Base-by-base conservation (phyloP, 2,329 filamentous ascomycete genomes). In the Pseudopithomyces maydicus region DNA sequence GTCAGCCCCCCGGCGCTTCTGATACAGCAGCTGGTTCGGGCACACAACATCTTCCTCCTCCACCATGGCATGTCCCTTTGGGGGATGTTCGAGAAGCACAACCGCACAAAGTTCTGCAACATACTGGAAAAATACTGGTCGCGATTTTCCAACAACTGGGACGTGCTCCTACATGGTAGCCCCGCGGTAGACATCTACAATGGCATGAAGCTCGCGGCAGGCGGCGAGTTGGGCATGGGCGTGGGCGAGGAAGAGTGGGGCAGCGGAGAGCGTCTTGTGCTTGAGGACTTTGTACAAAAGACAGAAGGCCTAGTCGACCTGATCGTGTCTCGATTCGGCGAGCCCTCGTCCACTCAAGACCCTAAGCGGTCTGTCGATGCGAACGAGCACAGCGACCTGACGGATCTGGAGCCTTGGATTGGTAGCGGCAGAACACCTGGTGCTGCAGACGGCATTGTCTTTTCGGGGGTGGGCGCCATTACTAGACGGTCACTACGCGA, bases 241-340 rank as follows among this genome's bases (percentile, higher is more conserved):
- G 95, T 98, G 1, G 95, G 95, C 17, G 95, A 98, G 74, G 95
- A 98, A 78, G 91, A 97, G 54, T 89, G 92, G 74, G 94, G 94
- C 4, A 97, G 94, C 72, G 92, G 92, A 32, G 94, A 98, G 78
- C 84, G 94, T 67, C 94, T 96, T 67, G 94, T 98, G 0, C 80
- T 99, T 1, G 94, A 98, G 74, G 92, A 92, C n/a, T 86, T 97
- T 59, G 87, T 92, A 1, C 84, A 83, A 10, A 83, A 90, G 54
- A 90, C 91, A 22, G 89, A 95, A 50, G 95, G 95, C 0, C 81
- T 99, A 38, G 85, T 96, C 6, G 95, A 99, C 75, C 76, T 98
- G 47, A 81, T 97, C 41, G 92, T 97, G 2, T 92, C 91, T 42
- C 88, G 90, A 64, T 98, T 96, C 74, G 94, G 92, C 12, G 84